A percentile compares a stretch with the other conserved stretches of the same genome.
Conservation (phyloP, 2,329 filamentous ascomycete species). For the Cladosporium sp. region DNA sequence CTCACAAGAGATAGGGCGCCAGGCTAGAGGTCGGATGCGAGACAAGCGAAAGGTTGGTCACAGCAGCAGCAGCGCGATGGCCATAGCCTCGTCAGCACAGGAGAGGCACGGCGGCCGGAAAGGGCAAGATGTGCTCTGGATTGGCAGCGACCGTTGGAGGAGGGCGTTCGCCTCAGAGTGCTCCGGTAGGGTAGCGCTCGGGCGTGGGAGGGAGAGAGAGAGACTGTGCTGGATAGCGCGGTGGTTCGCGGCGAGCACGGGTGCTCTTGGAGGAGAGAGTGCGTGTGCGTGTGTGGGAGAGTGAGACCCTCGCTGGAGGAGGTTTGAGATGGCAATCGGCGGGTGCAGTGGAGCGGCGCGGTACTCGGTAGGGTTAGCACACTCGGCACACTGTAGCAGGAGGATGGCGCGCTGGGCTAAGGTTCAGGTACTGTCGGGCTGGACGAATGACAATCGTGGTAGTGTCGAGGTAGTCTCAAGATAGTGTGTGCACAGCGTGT, state of each 20-base stretch:
- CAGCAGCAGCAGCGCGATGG: conserved; percentile 10
- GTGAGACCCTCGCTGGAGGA: conserved; percentile 13
- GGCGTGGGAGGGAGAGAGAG: neutral
- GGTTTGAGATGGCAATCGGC: conserved; percentile 7
- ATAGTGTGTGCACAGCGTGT: neutral
- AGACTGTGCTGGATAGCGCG: conserved; percentile 1
- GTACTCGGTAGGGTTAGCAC: neutral
- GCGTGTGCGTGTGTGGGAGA: conserved; percentile 7
- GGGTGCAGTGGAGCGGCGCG: conserved; percentile 2
- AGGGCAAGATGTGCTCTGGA: conserved; percentile 15
- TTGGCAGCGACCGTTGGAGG: conserved; percentile 19
- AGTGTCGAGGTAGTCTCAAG: neutral
- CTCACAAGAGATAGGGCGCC: conserved; percentile 15
- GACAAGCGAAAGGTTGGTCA: conserved; percentile 18
- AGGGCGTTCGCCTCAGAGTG: conserved; percentile 16
- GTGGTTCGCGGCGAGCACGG: conserved; percentile 10
- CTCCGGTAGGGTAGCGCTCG: conserved; percentile 4
- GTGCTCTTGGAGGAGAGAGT: neutral
- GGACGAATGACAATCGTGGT: neutral
- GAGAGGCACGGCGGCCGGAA: conserved; percentile 13
- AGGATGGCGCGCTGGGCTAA: neutral
- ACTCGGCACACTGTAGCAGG: neutral
- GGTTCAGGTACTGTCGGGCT: neutral
- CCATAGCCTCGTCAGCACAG: conserved; percentile 20
- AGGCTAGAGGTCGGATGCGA: conserved; percentile 12